A percentile compares a stretch with the other conserved stretches of the same genome.
phyloP scores from a whole-genome alignment of 768 basidiomycete genomes.

The Leccinellum luteum region DNA sequence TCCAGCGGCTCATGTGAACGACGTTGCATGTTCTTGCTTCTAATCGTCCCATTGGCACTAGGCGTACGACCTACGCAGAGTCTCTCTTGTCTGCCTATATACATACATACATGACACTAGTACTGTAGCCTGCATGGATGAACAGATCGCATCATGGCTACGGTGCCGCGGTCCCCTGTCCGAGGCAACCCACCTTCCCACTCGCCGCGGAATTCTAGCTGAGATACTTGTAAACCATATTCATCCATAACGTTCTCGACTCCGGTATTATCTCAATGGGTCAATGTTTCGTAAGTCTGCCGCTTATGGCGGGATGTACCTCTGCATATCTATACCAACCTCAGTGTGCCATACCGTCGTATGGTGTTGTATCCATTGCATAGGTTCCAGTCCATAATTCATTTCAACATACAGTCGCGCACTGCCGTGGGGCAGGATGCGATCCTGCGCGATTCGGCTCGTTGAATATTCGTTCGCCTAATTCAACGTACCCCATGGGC shows the following conservation, averaged over 20 bases:
- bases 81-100: not conserved
- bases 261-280: not conserved
- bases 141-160: not conserved
- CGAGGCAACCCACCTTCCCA: not conserved
- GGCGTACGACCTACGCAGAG: not conserved
- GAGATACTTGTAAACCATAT: too few relatives aligned
- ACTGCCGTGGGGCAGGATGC: too few relatives aligned
- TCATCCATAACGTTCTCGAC: not conserved
- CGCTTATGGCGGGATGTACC: not conserved
- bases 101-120: not conserved
- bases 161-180: not conserved
- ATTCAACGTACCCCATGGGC: not conserved
- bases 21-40: not conserved
- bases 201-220: too few relatives aligned
- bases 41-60: not conserved
- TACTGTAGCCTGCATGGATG: not conserved
- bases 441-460: not conserved
- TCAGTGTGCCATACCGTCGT: not conserved
- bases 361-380: not conserved
- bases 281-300: not conserved
- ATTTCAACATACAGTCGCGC: not conserved
- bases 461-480: not conserved
- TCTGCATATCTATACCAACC: not conserved
- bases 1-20: not conserved
- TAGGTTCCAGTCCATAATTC: not conserved